Conservation (phyloP, 495 filamentous ascomycete species). For the Pyrenula massariospora region DNA sequence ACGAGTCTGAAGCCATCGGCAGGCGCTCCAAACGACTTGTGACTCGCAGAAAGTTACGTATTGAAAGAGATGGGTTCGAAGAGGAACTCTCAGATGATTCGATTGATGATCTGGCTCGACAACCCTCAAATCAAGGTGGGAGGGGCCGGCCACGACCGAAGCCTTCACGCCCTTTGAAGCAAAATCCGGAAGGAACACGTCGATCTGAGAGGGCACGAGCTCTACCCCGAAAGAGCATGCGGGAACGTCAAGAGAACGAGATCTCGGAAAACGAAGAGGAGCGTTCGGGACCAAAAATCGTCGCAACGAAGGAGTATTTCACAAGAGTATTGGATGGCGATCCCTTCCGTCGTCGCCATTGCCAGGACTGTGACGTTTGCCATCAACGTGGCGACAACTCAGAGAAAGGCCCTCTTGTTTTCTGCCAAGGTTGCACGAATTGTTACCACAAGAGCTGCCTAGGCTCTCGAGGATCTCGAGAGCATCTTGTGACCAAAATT, state of each 20-base stretch:
- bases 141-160: background rate
- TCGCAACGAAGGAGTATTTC: conserved; percentile 60
- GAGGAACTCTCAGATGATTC: background rate
- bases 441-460: conserved; percentile 77
- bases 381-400: conserved; percentile 32
- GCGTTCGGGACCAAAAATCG: conserved; percentile 37
- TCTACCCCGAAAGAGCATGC: conserved; percentile 40
- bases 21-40: background rate
- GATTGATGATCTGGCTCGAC: background rate
- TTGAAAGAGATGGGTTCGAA: background rate
- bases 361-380: conserved; percentile 64
- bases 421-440: conserved; percentile 82
- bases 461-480: conserved; percentile 55
- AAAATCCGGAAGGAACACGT: conserved; percentile 16
- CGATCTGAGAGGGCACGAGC: conserved; percentile 37
- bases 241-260: conserved; percentile 54
- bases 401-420: conserved; percentile 54
- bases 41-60: background rate
- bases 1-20: background rate
- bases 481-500: conserved; percentile 93
- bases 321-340: conserved; percentile 37
- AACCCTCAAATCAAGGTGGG: background rate
- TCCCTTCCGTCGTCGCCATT: conserved; percentile 56
- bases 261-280: conserved; percentile 43
- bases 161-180: background rate